phyloP scores from a whole-genome alignment of 2,329 filamentous ascomycete species.

The Xylariomycetidae sp. region DNA sequence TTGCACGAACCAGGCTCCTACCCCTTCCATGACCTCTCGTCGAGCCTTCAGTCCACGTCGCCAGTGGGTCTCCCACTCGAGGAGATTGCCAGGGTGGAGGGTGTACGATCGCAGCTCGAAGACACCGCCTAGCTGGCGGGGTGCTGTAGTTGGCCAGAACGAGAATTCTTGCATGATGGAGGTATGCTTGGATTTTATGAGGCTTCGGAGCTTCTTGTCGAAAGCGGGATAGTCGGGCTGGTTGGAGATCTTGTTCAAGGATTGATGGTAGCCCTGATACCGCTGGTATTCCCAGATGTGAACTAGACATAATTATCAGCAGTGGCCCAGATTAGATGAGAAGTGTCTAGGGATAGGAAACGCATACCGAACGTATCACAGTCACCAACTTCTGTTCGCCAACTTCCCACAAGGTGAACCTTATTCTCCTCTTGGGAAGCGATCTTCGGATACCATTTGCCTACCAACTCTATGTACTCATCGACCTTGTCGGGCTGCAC shows the following conservation, averaged over 20 bases:
- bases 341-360: neutral
- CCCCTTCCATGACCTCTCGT: slow-evolving; percentile 96
- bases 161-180: slow-evolving; percentile 99
- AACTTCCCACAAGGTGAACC: slow-evolving; percentile 94
- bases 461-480: slow-evolving; percentile 86
- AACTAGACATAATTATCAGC: slow-evolving; percentile 49
- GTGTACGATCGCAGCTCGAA: slow-evolving; percentile 98
- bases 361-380: slow-evolving; percentile 73
- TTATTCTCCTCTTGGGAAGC: slow-evolving; percentile 82
- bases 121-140: slow-evolving; percentile 82
- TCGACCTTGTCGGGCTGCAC: slow-evolving; percentile 95
- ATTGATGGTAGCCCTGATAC: slow-evolving; percentile 92
- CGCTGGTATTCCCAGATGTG: slow-evolving; percentile 99
- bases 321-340: neutral
- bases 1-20: slow-evolving; percentile 98
- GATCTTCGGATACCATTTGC: slow-evolving; percentile 88
- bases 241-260: slow-evolving; percentile 75
- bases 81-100: slow-evolving; percentile 86
- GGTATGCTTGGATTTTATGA: slow-evolving; percentile 79
- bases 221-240: slow-evolving; percentile 83
- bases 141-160: slow-evolving; percentile 95
- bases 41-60: slow-evolving; percentile 84
- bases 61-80: slow-evolving; percentile 99
- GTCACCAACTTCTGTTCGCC: slow-evolving; percentile 96
- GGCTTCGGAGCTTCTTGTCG: slow-evolving; percentile 75